Conservation (phyloP, 805 yeast species). For the Zygosaccharomyces bailii region DNA sequence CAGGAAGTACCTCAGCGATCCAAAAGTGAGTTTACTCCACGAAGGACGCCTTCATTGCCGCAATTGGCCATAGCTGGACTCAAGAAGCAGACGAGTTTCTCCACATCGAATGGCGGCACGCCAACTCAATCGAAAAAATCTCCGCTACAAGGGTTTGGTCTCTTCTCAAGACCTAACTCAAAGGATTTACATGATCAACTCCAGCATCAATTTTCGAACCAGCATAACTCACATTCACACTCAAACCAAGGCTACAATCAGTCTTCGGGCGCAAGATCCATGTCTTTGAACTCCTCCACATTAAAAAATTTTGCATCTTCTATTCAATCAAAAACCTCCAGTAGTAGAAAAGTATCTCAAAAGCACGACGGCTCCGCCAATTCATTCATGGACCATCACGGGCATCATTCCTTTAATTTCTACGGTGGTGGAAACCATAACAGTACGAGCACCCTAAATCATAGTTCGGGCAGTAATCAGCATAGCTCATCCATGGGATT, state of each 20-base stretch:
- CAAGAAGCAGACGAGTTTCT: conserved; percentile 28
- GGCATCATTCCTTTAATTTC: conserved; percentile 12
- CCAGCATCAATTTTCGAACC: conserved; percentile 21
- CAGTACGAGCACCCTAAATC: conserved; percentile 6
- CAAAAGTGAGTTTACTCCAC: conserved; percentile 23
- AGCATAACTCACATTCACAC: conserved; percentile 9
- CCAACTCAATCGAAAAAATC: conserved; percentile 30
- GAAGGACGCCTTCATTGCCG: conserved; percentile 32
- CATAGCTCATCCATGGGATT: conserved; percentile 27
- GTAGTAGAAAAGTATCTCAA: conserved; percentile 47
- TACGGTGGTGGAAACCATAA: conserved; percentile 10
- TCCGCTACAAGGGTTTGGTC: conserved; percentile 34
- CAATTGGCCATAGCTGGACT: conserved; percentile 28
- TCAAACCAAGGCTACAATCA: conserved; percentile 14
- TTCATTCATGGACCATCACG: conserved; percentile 24
- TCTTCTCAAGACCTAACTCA: conserved; percentile 32
- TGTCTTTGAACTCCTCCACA: conserved; percentile 37
- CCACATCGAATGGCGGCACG: conserved; percentile 17
- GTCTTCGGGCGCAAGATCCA: conserved; percentile 28
- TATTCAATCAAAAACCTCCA: conserved; percentile 39
- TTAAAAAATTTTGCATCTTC: conserved; percentile 33
- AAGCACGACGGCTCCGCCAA: conserved; percentile 37
- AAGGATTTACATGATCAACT: conserved; percentile 25
- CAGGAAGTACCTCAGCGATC: conserved; percentile 13
- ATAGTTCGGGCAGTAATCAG: conserved; percentile 12